Percentiles rank a stretch among this genome's conserved stretches.
phyloP scores from a whole-genome alignment of 192 early-diverging fungal species.

The Geranomyces variabilis region DNA sequence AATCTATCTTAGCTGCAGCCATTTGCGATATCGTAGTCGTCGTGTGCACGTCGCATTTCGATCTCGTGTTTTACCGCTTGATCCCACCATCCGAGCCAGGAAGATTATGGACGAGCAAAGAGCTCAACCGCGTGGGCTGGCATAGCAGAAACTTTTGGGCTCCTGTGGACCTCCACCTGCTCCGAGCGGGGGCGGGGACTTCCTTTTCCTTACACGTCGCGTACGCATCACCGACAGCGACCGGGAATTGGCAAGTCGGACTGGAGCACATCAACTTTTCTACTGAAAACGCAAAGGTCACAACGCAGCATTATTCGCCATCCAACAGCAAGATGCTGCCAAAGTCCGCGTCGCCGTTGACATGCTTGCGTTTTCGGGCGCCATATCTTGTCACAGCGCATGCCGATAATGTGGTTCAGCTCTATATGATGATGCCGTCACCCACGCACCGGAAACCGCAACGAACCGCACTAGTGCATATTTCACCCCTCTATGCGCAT shows the following conservation, averaged over 20 bases:
- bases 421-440: slow-evolving; percentile 30
- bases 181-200: not conserved
- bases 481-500: slow-evolving; percentile 50
- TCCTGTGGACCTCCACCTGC: slow-evolving; percentile 14
- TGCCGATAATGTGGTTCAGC: slow-evolving; percentile 52
- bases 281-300: not conserved
- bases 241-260: not conserved
- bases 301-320: slow-evolving; percentile 13
- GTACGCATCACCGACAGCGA: slow-evolving; percentile 5
- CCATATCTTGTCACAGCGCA: slow-evolving; percentile 53
- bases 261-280: slow-evolving; percentile 16
- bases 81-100: not conserved
- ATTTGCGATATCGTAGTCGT: slow-evolving; percentile 10
- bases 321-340: slow-evolving; percentile 1
- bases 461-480: slow-evolving; percentile 31
- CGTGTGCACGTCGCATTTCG: slow-evolving; percentile 20
- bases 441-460: not conserved
- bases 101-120: not conserved
- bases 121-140: slow-evolving; percentile 6
- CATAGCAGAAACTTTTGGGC: slow-evolving; percentile 5
- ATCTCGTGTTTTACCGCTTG: slow-evolving; percentile 5
- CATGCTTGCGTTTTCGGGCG: slow-evolving; percentile 34
- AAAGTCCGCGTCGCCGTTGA: not conserved
- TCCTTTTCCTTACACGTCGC: slow-evolving; percentile 10
- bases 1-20: slow-evolving; percentile 7